Conservation (phyloP, 2,329 filamentous ascomycete genomes). For the Cytospora schulzeri region DNA sequence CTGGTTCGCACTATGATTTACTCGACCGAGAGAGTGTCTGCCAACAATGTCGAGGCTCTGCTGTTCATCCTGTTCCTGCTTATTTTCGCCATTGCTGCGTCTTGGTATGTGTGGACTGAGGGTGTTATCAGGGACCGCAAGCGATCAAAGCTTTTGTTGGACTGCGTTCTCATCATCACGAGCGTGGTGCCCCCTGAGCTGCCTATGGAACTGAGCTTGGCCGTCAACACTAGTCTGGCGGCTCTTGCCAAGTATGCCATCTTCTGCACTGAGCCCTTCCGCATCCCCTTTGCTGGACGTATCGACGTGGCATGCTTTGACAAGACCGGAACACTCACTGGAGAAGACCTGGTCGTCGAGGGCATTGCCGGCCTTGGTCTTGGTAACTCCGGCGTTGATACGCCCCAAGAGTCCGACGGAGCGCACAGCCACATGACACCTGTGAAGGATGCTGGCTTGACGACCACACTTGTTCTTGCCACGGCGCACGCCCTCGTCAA, state of each 20-base stretch:
- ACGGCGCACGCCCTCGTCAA: conserved; percentile 95
- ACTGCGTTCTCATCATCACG: conserved; percentile 97
- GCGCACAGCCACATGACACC: conserved; percentile 78
- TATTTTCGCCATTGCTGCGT: conserved; percentile 93
- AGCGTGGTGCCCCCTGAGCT: conserved; percentile 98
- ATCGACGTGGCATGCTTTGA: conserved; percentile 98
- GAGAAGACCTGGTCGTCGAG: conserved; percentile 94
- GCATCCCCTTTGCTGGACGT: conserved; percentile 92
- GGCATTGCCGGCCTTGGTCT: conserved; percentile 89
- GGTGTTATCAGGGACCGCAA: conserved; percentile 94
- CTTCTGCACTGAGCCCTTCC: conserved; percentile 98
- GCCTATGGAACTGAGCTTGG: conserved; percentile 95
- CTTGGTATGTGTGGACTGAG: conserved; percentile 99
- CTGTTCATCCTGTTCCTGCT: conserved; percentile 96
- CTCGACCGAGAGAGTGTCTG: conserved; percentile 97
- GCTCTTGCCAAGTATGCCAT: conserved; percentile 94
- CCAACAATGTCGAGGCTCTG: conserved; percentile 94
- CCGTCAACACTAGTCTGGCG: conserved; percentile 95
- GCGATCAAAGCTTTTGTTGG: conserved; percentile 92
- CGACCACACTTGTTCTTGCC: conserved; percentile 90
- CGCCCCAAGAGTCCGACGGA: conserved; percentile 71
- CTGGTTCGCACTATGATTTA: conserved; percentile 99
- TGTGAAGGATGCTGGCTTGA: conserved; percentile 69
- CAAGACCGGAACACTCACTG: conserved; percentile 95
- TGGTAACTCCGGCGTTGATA: conserved; percentile 61